Percentiles rank a stretch among this genome's conserved stretches.
phyloP scores from a whole-genome alignment of 2,329 filamentous ascomycete species.

The Botryotinia globosa region DNA sequence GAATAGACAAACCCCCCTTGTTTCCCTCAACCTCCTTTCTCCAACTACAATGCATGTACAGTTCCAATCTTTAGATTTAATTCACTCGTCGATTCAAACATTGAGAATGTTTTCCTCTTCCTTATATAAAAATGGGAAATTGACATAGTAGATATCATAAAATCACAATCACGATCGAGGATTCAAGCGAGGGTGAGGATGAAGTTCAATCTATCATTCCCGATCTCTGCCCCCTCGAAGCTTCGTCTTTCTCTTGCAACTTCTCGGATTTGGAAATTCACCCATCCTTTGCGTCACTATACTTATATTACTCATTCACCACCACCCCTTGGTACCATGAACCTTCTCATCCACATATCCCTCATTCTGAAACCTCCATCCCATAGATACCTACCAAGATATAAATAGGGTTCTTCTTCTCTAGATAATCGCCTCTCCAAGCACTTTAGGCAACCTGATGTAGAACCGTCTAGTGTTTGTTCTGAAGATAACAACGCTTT shows the following conservation, averaged over 20 bases:
- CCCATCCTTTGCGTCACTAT: not conserved
- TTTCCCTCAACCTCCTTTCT: not conserved
- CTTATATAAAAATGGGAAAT: not conserved
- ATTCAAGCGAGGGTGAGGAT: not conserved
- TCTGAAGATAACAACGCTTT: too few species aligned
- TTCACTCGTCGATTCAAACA: too few species aligned
- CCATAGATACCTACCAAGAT: too few species aligned
- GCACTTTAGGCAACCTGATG: too few species aligned
- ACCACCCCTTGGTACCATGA: not conserved
- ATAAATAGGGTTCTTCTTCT: too few species aligned
- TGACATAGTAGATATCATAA: too few species aligned
- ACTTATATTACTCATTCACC: too few species aligned
- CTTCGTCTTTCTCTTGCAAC: not conserved
- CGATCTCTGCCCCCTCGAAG: not conserved
- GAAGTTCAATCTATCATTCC: not conserved
- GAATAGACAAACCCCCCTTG: not conserved
- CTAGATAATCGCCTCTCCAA: too few species aligned
- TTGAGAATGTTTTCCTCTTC: not conserved
- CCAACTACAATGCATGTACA: not conserved
- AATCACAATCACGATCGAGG: not conserved
- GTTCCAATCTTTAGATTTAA: too few species aligned
- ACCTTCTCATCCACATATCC: accelerated
- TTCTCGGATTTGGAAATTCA: not conserved
- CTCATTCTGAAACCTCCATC: not conserved
- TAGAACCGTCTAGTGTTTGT: too few species aligned